Conservation (phyloP, 2,329 filamentous ascomycete species). For the Mycocentrospora acerina region DNA sequence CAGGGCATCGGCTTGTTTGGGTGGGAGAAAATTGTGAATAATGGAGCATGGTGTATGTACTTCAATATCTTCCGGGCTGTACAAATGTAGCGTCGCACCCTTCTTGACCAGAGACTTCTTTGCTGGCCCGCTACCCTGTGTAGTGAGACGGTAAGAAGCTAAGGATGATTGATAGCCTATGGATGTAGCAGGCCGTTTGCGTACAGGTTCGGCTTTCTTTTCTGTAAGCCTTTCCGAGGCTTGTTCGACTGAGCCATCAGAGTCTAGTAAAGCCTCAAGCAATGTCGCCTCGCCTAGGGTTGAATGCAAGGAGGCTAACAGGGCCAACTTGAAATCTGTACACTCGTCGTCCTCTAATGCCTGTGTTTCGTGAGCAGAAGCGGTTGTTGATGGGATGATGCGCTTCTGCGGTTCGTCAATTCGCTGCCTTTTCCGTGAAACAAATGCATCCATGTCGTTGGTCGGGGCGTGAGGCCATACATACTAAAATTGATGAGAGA, state of each 20-base stretch:
- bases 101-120: conserved; percentile 64
- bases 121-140: conserved; percentile 1
- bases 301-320: conserved; percentile 77
- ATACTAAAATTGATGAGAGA: conserved; percentile 1
- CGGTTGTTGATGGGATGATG: neutral
- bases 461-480: neutral
- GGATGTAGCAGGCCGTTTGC: conserved; percentile 30
- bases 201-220: conserved; percentile 29
- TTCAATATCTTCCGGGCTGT: conserved; percentile 77
- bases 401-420: conserved; percentile 9
- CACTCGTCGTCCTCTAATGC: conserved; percentile 63
- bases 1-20: conserved; percentile 70
- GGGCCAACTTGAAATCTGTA: conserved; percentile 85
- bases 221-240: conserved; percentile 60
- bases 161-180: conserved; percentile 50
- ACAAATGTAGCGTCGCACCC: conserved; percentile 81
- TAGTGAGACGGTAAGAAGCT: conserved; percentile 23
- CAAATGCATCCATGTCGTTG: conserved; percentile 40
- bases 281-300: conserved; percentile 64
- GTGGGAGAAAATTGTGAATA: conserved; percentile 83
- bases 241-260: conserved; percentile 72
- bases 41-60: conserved; percentile 86
- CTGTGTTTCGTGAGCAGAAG: neutral
- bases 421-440: conserved; percentile 41
- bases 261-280: conserved; percentile 75